Conservation (phyloP, 2,329 filamentous ascomycete species). For the Sordariomycetes sp. region DNA sequence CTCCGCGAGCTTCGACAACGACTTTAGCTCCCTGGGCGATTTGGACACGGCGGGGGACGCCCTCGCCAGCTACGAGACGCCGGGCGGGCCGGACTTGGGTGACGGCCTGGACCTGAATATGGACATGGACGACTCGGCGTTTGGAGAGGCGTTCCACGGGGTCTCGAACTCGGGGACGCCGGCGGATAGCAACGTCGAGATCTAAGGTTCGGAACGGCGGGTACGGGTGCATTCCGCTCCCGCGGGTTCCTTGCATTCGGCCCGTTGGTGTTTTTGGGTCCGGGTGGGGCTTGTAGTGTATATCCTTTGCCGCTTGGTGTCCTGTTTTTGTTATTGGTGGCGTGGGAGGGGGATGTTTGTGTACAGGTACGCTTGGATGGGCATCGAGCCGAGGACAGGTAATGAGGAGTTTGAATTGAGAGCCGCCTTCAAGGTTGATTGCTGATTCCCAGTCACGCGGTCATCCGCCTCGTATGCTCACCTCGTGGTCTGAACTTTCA, state of each 20-base stretch:
- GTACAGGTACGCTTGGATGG: not conserved
- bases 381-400: not conserved
- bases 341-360: not conserved
- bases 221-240: not conserved
- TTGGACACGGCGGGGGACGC: conserved; percentile 62
- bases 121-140: conserved; percentile 68
- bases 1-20: conserved; percentile 29
- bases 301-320: not conserved
- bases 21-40: conserved; percentile 51
- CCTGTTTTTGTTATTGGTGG: not conserved
- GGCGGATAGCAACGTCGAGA: not conserved
- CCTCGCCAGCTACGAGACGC: conserved; percentile 49
- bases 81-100: conserved; percentile 28
- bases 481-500: not conserved
- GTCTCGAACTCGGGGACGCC: conserved; percentile 16
- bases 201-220: not conserved
- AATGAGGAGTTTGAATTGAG: not conserved
- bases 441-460: not conserved
- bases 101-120: conserved; percentile 47
- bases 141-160: conserved; percentile 70
- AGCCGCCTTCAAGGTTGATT: not conserved
- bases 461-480: not conserved
- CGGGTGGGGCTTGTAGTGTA: not conserved
- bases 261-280: not conserved
- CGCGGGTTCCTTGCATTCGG: too few relatives aligned